Evolutionary conservation across 805 yeast species (phyloP), one percentile per base, ranked within the genome.

Genomic region (Sugiyamaella qingdaonensis): DNA sequence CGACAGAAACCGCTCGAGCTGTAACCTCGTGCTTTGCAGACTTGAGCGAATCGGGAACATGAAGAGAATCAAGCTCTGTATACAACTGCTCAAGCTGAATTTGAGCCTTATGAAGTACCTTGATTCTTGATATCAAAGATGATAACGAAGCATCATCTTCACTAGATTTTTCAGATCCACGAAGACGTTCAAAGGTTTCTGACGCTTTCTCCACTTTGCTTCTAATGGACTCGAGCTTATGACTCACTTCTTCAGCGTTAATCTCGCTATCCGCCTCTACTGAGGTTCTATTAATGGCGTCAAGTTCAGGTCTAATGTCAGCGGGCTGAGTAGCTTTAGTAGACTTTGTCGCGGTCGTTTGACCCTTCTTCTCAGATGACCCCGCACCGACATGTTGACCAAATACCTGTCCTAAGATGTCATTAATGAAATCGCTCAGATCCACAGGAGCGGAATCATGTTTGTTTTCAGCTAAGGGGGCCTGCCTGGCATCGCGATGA

Each of bases 101-200:
- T 55, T 61, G 65, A 16, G 64, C 51, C 46, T 53, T 59, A 48
- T 60, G 64, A 34, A 62, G 52, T n/a, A 62, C 58, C 55, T 60
- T 61, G 49, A 62, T 55, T 29, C 64, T 49, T n/a, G 66, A 62
- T 10, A 47, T 42, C 43, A 58, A 24, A 2, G 59, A 34, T 5
- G 48, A 4, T 2, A 44, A 49, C 1, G 53, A 24, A 11, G 39
- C 49, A 16, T 41, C 46, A 31, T 47, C 33, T 18, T 46, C 53
- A 33, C 46, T 34, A 13, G 35, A 46, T 21, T 42, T 39, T 29
- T 46, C 51, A 2, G 55, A 48, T 33, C 48, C 53, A 14, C 50
- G 11, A 10, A 61, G 48, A 4, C 64, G 52, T 36, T 60, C 56
- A 48, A 53, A 59, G 5, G 60, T 58, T 32, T 58, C 64, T 18